Base-by-base conservation (phyloP, 148 eudicot genomes). In the Heliamphora exappendiculata region DNA sequence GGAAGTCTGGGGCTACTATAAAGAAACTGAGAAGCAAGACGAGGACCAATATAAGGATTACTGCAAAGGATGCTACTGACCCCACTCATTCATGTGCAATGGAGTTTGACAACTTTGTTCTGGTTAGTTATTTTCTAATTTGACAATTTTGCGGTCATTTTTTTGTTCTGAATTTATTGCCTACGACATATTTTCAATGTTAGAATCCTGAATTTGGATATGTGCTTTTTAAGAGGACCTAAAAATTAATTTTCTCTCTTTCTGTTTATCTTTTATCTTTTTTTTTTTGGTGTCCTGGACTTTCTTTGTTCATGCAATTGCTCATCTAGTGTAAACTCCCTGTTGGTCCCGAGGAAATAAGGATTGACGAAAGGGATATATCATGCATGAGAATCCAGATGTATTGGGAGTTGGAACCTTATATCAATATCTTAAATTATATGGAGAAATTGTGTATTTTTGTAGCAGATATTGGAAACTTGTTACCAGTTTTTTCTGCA, bases 61-160 rank as follows among this genome's bases (percentile, higher is more conserved):
- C 66, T 44, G 62, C 91, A 28, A 95, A 89, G 81, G 93, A 92
- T 81, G 86, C 47, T 53, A 33, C 84, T 13, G 92, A 95, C 65
- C 90, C 93, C 11, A 59, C 85, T 76, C 96, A 92, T 88, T 88
- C 94, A 1, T 92, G 96, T 86, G 99, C 94, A 37, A 82, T 91
- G 91, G 90, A 88, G 47, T 95, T 92, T 74, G 97, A 95, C 87
- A 95, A 92, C 85, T 91, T 95, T 89, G 82, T 92, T 72, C 82
- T 80, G 96, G 99, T 95, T 71, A 51, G 89, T 86, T 54, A 22
- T 75, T 53, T 44, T 29, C 42, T 70, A 31, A 6, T 12, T 11
- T 54, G n/a, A 24, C 7, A 24, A 5, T 53, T 26, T 13, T 42
- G 45, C 29, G 19, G 0, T n/a, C 22, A 41, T 0, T 1, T 49